Conservation (phyloP, 1,284 basidiomycete genomes). For the Stygiomarasmius scandens region DNA sequence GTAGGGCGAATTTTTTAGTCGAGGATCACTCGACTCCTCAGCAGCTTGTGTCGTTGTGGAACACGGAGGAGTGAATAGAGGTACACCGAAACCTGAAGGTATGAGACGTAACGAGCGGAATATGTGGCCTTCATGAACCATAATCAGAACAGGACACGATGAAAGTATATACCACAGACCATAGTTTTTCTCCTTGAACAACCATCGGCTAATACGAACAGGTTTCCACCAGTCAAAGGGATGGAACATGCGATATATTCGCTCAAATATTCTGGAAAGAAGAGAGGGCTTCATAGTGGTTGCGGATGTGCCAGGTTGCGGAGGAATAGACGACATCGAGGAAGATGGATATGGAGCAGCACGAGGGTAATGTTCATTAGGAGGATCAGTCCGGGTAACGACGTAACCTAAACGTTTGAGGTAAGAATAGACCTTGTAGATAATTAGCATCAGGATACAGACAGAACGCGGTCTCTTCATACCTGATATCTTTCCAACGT, state of each 20-base stretch:
- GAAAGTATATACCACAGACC: constrained; percentile 34
- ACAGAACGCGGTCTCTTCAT: constrained; percentile 27
- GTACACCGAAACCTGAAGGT: constrained; percentile 59
- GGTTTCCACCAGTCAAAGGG: constrained; percentile 66
- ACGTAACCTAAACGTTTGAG: constrained; percentile 91
- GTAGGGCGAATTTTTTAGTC: constrained; percentile 60
- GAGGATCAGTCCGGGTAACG: constrained; percentile 74
- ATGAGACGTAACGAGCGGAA: constrained; percentile 79
- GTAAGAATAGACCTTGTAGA: constrained; percentile 83
- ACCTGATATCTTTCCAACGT: constrained; percentile 90
- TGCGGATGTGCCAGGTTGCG: constrained; percentile 26
- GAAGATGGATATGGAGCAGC: constrained; percentile 39
- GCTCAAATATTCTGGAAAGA: constrained; percentile 34
- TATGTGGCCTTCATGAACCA: constrained; percentile 48
- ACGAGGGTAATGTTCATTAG: constrained; percentile 59
- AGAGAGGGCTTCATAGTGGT: constrained; percentile 28
- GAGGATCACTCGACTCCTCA: constrained; percentile 18
- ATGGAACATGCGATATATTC: constrained; percentile 35
- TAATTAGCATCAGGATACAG: neutral
- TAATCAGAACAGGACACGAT: neutral
- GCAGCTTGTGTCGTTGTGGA: constrained; percentile 24
- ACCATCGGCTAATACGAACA: constrained; percentile 45
- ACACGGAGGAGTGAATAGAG: constrained; percentile 16
- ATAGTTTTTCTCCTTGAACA: constrained; percentile 49
- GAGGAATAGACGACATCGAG: neutral